phyloP scores from a whole-genome alignment of 2,329 filamentous ascomycete species.

The Grosmannia clavigera region DNA sequence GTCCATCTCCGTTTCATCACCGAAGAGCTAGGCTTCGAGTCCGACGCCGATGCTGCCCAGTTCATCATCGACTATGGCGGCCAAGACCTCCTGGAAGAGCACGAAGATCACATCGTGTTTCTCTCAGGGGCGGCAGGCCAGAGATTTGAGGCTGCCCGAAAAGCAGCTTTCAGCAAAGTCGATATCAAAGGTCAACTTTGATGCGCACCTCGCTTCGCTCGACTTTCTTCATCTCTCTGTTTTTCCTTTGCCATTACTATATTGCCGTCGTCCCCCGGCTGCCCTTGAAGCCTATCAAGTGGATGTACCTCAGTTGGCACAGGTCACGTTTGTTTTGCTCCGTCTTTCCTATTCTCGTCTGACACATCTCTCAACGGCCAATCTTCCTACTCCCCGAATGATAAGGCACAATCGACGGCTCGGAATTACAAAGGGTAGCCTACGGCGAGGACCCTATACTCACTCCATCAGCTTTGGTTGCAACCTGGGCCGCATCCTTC shows the following conservation, averaged over 20 bases:
- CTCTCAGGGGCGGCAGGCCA: constrained; percentile 58
- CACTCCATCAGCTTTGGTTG: background rate
- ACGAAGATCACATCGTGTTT: constrained; percentile 60
- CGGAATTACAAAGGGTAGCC: background rate
- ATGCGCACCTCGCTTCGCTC: constrained; percentile 16
- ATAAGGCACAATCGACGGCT: background rate
- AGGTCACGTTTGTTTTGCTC: too few species aligned
- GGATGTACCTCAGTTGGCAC: too few species aligned
- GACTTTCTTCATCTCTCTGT: constrained; percentile 1
- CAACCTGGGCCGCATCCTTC: background rate
- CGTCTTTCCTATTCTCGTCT: background rate
- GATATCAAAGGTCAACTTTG: constrained; percentile 97
- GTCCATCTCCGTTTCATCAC: constrained; percentile 84
- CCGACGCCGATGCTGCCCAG: constrained; percentile 77
- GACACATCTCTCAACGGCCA: background rate
- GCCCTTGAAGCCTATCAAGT: too few species aligned
- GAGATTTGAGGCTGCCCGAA: constrained; percentile 63
- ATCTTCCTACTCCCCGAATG: background rate
- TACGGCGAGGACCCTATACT: background rate
- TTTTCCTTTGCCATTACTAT: background rate
- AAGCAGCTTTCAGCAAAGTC: constrained; percentile 68
- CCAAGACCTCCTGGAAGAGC: constrained; percentile 64
- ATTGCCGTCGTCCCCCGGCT: background rate
- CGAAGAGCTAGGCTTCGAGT: constrained; percentile 91
- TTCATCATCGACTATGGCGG: constrained; percentile 77